Base-by-base conservation (phyloP, 73 alveolate species). In the Paraurostyla sp. region DNA sequence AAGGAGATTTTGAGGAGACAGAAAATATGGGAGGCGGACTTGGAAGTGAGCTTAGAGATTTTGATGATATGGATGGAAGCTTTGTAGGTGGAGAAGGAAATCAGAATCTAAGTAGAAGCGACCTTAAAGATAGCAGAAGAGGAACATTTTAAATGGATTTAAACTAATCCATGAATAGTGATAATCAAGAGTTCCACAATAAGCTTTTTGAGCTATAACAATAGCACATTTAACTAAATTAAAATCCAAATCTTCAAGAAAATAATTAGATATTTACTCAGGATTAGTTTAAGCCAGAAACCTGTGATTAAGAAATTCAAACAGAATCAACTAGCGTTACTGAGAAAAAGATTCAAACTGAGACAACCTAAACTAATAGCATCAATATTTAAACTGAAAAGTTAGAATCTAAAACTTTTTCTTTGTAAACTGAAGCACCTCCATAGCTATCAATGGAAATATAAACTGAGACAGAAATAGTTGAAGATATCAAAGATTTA, bases 21-120 rank as follows among this genome's bases (percentile, higher is more conserved):
- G 38, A 69, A 22, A 69, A 4, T 7, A 63, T 59, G 6, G 63
- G 60, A 2, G 63, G 63, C 38, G 84, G 84, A 2, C 45, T 43
- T 3, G 84, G 84, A 9, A 38, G 65, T 6, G 84, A 69, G 33
- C 16, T 69, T 3, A 69, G 41, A 32, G 84, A 69, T 46, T 41
- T 69, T 69, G 84, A 69, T n/a, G 84, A 69, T 41, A 38, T 69
- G 59, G 63, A 69, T 36, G 41, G 41, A 11, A 69, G 84, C 63
- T 69, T 69, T 50, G 32, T 6, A 29, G 78, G 78, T 29, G 78
- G 78, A 60, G 71, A 54, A 6, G 6, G 6, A 18, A 60, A 60
- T 33, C 22, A 30, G 13, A 60, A 60, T 60, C 16, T 27, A 9
- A 60, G 78, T 60, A 45, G 50, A 27, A 29, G 51, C 7, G 50